Evolutionary conservation across 2,329 filamentous ascomycete species (phyloP).

Genomic region (Cytospora mali): DNA sequence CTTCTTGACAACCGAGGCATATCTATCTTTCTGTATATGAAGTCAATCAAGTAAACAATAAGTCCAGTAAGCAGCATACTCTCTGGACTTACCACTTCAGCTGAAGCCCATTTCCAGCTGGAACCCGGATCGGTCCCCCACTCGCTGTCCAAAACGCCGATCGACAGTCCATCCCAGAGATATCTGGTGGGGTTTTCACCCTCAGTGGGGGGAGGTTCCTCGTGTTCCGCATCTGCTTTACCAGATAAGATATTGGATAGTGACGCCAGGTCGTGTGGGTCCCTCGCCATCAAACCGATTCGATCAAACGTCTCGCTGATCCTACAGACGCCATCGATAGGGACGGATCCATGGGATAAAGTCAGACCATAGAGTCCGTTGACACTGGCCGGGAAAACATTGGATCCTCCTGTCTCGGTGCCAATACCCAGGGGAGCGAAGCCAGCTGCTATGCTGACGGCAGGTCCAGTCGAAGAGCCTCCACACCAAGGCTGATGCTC

Average conservation of each 20-base stretch:
- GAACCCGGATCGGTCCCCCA: conserved; percentile 28
- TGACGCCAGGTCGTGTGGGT: conserved; percentile 29
- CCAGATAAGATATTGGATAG: conserved; percentile 26
- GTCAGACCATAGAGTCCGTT: conserved; percentile 44
- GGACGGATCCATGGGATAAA: conserved; percentile 25
- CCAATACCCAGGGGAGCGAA: conserved; percentile 42
- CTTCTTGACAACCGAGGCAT: conserved; percentile 24
- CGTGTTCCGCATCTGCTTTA: not conserved
- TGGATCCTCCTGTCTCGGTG: conserved; percentile 43
- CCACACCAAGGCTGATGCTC: conserved; percentile 31
- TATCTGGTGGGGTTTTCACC: not conserved
- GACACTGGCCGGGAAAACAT: conserved; percentile 43
- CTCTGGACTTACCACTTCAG: conserved; percentile 28
- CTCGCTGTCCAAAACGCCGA: conserved; percentile 29
- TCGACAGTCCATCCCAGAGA: conserved; percentile 10
- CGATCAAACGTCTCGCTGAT: conserved; percentile 31
- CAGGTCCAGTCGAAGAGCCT: conserved; percentile 40
- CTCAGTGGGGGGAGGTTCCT: not conserved
- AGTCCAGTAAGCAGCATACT: no score
- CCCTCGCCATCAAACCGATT: conserved; percentile 32
- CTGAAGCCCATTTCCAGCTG: conserved; percentile 30
- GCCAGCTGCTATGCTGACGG: conserved; percentile 42
- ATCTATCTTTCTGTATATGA: conserved; percentile 23
- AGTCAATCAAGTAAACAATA: no score
- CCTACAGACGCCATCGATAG: conserved; percentile 28